Conservation (phyloP, 306 rosid genomes). For the Rosa persica region DNA sequence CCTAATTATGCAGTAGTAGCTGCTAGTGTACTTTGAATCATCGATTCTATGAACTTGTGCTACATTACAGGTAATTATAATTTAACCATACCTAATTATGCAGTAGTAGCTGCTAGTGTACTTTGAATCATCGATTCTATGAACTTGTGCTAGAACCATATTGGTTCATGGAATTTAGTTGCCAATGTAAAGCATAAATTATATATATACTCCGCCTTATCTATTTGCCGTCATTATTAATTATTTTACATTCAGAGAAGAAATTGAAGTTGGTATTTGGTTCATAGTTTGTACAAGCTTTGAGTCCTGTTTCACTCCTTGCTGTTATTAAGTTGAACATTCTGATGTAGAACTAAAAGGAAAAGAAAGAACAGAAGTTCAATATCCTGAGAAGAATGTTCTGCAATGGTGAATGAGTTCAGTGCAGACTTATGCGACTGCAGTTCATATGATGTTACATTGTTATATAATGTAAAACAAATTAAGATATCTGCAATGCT, state of each 20-base stretch:
- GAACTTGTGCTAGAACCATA: neutral
- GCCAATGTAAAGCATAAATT: neutral
- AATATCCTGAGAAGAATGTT: neutral
- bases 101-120: neutral
- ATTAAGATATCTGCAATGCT: neutral
- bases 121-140: neutral
- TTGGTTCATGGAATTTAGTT: neutral
- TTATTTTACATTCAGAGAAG: neutral
- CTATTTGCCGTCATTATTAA: neutral
- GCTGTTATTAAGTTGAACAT: slow-evolving; percentile 3
- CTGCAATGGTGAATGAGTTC: neutral
- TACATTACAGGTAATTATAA: neutral
- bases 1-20: neutral
- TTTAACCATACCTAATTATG: neutral
- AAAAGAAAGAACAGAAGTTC: neutral
- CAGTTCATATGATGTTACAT: neutral
- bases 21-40: neutral
- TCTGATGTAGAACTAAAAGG: neutral
- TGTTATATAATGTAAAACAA: neutral
- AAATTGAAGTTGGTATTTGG: neutral
- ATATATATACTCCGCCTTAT: neutral
- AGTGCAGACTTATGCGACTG: neutral
- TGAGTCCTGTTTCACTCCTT: neutral
- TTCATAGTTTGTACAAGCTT: neutral
- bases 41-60: neutral